phyloP scores from a whole-genome alignment of 2,329 filamentous ascomycete genomes.

The Alternaria sp. region DNA sequence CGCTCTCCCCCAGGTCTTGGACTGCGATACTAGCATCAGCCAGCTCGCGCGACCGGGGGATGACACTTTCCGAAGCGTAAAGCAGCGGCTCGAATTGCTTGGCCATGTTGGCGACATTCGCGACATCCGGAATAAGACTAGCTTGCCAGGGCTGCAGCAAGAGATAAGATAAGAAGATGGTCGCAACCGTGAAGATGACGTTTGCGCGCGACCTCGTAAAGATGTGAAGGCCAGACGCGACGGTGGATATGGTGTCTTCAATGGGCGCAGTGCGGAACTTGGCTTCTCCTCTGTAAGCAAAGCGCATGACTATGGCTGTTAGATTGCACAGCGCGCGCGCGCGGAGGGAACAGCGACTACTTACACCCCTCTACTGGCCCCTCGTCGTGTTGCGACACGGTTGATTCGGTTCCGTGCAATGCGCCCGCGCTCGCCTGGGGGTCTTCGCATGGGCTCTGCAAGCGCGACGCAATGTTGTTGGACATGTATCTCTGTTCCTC shows the following conservation, averaged over 20 bases:
- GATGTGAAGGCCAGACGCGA: slow-evolving; percentile 67
- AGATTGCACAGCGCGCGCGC: slow-evolving; percentile 26
- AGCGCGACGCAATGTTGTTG: slow-evolving; percentile 46
- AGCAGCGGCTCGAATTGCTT: slow-evolving; percentile 94
- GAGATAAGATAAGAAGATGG: slow-evolving; percentile 71
- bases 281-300: slow-evolving; percentile 86
- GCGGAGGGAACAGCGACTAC: slow-evolving; percentile 24
- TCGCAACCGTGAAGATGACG: slow-evolving; percentile 68
- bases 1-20: slow-evolving; percentile 92
- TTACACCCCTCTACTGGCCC: slow-evolving; percentile 46
- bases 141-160: slow-evolving; percentile 72
- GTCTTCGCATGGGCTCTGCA: slow-evolving; percentile 46
- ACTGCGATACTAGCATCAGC: slow-evolving; percentile 93
- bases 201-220: slow-evolving; percentile 76
- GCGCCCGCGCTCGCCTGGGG: slow-evolving; percentile 30
- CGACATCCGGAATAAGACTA: slow-evolving; percentile 79
- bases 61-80: slow-evolving; percentile 90
- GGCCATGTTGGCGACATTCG: slow-evolving; percentile 89
- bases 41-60: slow-evolving; percentile 84
- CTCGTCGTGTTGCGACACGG: slow-evolving; percentile 42
- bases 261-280: slow-evolving; percentile 87
- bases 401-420: slow-evolving; percentile 34
- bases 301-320: slow-evolving; percentile 75
- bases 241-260: slow-evolving; percentile 72
- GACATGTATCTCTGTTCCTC: slow-evolving; percentile 39